A percentile compares a stretch with the other conserved stretches of the same genome.
Evolutionary conservation across 495 filamentous ascomycete genomes (phyloP).

Genomic region (Coniosporium apollinis): DNA sequence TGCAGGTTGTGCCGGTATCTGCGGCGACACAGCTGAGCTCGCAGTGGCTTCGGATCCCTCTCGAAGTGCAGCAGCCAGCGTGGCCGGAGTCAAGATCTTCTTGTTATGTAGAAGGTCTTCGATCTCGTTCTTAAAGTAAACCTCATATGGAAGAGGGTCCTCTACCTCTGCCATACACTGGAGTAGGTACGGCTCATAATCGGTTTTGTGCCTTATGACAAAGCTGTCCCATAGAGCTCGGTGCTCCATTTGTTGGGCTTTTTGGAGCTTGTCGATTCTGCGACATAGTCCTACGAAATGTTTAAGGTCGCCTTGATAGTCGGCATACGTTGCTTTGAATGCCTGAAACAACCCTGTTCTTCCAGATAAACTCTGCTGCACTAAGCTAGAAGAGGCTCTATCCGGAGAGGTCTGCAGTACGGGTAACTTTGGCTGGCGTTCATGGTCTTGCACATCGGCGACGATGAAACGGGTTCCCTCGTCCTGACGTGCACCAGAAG

Average conservation of each 20-base stretch:
- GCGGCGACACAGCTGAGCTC: no score
- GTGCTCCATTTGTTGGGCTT: slow-evolving; percentile 11
- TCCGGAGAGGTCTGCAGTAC: no score
- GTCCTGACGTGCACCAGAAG: no score
- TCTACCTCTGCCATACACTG: slow-evolving; percentile 5
- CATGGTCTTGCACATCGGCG: no score
- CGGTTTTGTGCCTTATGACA: slow-evolving; percentile 13
- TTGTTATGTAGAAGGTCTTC: slow-evolving; percentile 7
- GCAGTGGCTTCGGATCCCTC: no score
- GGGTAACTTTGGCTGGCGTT: no score
- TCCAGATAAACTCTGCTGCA: background rate
- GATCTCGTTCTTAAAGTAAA: slow-evolving; percentile 13
- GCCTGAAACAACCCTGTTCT: slow-evolving; percentile 7
- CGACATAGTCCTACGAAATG: slow-evolving; percentile 14
- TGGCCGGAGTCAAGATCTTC: slow-evolving; percentile 4
- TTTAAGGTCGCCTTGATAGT: slow-evolving; percentile 12
- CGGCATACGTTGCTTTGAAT: slow-evolving; percentile 13
- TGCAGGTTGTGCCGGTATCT: no score
- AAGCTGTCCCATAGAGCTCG: slow-evolving; percentile 20
- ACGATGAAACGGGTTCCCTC: no score
- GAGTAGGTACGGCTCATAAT: slow-evolving; percentile 11
- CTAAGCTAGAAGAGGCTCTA: background rate
- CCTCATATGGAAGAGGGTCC: slow-evolving; percentile 9
- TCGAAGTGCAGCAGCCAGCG: background rate
- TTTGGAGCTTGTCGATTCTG: slow-evolving; percentile 9